These are phyloP conservation scores for Penicillium diatomitis DNA, from an alignment of 495 filamentous ascomycete species.

Conservation along the genomic window DNA sequence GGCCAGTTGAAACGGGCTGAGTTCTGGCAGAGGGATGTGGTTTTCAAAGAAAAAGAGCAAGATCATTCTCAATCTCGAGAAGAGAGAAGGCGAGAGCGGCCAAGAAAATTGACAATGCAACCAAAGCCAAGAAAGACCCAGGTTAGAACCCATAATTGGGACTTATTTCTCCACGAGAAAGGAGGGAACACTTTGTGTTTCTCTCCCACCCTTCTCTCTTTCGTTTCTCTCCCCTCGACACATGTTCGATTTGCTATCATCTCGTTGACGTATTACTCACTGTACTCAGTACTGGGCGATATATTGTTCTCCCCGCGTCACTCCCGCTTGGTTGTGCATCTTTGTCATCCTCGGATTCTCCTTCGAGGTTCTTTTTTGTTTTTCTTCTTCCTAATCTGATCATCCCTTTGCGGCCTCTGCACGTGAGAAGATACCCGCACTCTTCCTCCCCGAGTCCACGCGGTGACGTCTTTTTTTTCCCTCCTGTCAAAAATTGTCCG, in stretches of 20 bases:
- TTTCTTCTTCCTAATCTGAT: neutral
- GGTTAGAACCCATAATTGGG: too few species aligned
- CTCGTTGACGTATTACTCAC: too few species aligned
- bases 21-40: neutral
- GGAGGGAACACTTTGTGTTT: neutral
- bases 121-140: neutral
- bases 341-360: too few species aligned
- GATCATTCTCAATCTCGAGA: neutral
- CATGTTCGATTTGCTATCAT: too few species aligned
- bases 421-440: neutral
- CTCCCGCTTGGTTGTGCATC: too few species aligned
- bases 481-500: neutral
- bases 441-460: conserved; percentile 1
- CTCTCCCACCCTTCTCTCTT: neutral
- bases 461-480: conserved; percentile 1
- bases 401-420: neutral
- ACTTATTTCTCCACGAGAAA: too few species aligned
- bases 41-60: neutral
- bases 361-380: neutral
- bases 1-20: too few species aligned
- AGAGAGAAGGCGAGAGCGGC: neutral
- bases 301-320: too few species aligned
- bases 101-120: neutral
- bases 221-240: neutral
- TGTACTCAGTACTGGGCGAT: too few species aligned